Evolutionary conservation across 495 filamentous ascomycete genomes (phyloP).

Genomic region (Talaromyces stipitatus): DNA sequence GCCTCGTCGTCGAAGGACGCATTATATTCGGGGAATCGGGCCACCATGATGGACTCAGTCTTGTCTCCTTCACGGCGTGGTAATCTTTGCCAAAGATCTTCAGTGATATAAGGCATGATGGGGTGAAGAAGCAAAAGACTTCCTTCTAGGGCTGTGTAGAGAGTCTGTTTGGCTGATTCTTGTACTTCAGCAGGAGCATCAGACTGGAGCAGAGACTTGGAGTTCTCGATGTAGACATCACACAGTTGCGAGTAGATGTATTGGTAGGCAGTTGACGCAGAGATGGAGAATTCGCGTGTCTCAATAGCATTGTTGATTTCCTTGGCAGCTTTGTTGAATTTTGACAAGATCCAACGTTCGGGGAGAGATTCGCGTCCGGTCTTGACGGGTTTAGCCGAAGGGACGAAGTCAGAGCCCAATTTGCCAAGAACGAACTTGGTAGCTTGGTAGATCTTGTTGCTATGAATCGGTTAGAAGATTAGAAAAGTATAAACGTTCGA

Average conservation of each 20-base stretch:
- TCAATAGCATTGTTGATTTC: constrained; percentile 64
- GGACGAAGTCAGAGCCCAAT: constrained; percentile 63
- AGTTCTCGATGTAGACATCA: constrained; percentile 70
- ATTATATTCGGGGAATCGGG: constrained; percentile 53
- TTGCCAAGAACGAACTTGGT: constrained; percentile 81
- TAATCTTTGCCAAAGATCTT: constrained; percentile 74
- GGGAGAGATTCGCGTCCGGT: constrained; percentile 63
- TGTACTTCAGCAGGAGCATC: constrained; percentile 48
- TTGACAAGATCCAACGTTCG: constrained; percentile 81
- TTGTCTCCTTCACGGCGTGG: constrained; percentile 55
- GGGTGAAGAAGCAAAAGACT: constrained; percentile 63
- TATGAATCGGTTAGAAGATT: background rate
- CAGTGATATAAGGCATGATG: constrained; percentile 74
- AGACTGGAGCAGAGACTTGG: constrained; percentile 61
- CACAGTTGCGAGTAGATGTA: constrained; percentile 64
- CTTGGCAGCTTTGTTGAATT: constrained; percentile 65
- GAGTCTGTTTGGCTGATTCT: constrained; percentile 52
- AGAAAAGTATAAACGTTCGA: background rate
- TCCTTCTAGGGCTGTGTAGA: constrained; percentile 64
- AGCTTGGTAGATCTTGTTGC: constrained; percentile 91
- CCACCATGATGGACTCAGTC: constrained; percentile 60
- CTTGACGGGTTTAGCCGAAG: constrained; percentile 44
- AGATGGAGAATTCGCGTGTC: constrained; percentile 60
- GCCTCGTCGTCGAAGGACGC: constrained; percentile 47
- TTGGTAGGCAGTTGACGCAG: constrained; percentile 56